Conservation (phyloP, 176 grass and related monocot species). For the Alopecurus myosuroides region DNA sequence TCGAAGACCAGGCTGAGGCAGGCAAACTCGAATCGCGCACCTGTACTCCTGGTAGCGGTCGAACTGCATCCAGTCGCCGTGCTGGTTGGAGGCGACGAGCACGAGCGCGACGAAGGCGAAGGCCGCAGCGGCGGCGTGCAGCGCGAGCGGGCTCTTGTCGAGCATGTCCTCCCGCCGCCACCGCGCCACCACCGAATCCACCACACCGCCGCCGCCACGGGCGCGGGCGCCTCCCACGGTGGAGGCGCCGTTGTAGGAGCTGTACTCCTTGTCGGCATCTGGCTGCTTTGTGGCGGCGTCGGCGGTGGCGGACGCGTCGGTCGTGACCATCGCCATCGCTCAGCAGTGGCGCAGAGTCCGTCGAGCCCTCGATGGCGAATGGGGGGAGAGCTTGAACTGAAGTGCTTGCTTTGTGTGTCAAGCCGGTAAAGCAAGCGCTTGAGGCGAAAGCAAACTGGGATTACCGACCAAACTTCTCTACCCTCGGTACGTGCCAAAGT, state of each 20-base stretch:
- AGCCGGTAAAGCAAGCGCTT: conserved; percentile 16
- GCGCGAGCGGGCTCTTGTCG: conserved; percentile 54
- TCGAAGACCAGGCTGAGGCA: background rate
- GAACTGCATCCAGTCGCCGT: conserved; percentile 84
- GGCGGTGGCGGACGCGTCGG: conserved; percentile 1
- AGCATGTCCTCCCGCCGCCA: conserved; percentile 70
- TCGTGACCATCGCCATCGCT: conserved; percentile 48
- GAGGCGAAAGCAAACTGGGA: conserved; percentile 14
- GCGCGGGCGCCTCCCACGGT: background rate
- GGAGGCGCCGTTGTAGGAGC: conserved; percentile 30
- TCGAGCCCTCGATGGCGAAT: background rate
- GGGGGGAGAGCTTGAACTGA: background rate
- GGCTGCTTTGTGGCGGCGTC: conserved; percentile 18
- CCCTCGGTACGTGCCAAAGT: background rate
- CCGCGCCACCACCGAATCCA: conserved; percentile 40
- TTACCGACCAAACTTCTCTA: background rate
- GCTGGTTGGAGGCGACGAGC: conserved; percentile 78
- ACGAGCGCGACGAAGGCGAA: conserved; percentile 72
- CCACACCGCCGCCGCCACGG: conserved; percentile 17
- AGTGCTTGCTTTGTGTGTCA: conserved; percentile 32
- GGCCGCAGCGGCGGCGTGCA: conserved; percentile 46
- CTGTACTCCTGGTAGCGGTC: conserved; percentile 75
- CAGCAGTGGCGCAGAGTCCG: background rate
- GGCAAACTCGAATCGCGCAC: conserved; percentile 3
- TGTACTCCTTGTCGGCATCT: conserved; percentile 20